Evolutionary conservation across 148 eudicot species (phyloP), one percentile per base, ranked within the genome.

Genomic region (Cornus controversa): DNA sequence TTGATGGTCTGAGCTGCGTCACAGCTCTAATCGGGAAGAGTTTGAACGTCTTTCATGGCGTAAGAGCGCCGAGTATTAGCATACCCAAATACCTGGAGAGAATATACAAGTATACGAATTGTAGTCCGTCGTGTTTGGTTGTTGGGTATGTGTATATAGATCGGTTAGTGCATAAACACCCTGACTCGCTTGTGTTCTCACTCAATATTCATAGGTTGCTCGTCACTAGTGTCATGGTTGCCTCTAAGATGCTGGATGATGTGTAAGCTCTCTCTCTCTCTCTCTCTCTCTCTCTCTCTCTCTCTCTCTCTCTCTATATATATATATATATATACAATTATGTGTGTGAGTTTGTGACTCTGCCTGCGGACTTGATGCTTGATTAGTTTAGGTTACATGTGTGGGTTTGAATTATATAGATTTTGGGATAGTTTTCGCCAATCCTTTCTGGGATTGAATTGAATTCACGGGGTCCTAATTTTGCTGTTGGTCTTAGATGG

Each of bases 101-200:
- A 87, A 80, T 95, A 42, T 95, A 87, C 78, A 95, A 93, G 81
- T 93, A 91, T 75, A 90, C 92, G 8, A 83, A 89, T 66, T 95
- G 99, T 75, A 93, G 98, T 70, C 99, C 97, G 1, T 88, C 99
- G 29, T 95, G 99, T 76, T 95, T 93, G 50, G 99, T 91, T 73
- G 99, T 93, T 28, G 99, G 90, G 11, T 95, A 84, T 79, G 89
- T 95, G 42, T 95, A 93, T 42, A 90, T 95, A 34, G 99, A 95
- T 73, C 79, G 99, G 84, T 72, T 95, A 81, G 75, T 91, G 6
- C 99, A 95, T 57, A 85, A 73, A 9, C 86, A 89, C 70, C 99
- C 99, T 1, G 85, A 93, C 26, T 83, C 94, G 67, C 84, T 93
- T 5, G 87, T 95, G 64, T 87, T 88, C 0, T 89, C 96, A 4